Evolutionary conservation across 176 grass and related monocot genomes (phyloP), one percentile per base, ranked within the genome.

Genomic region (Neostapfia colusana): DNA sequence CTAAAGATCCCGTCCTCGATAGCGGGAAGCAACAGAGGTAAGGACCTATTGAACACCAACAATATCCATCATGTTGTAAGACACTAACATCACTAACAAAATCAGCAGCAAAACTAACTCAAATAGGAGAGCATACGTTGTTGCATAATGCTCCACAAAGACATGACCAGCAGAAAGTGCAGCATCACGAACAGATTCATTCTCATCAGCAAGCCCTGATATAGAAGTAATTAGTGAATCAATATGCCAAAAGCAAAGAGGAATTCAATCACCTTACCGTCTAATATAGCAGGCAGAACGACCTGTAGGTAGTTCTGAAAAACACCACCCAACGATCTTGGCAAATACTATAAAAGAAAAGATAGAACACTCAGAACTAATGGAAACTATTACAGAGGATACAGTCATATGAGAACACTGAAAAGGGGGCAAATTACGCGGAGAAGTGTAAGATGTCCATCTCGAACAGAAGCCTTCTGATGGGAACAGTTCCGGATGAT

Each of bases 111-210:
- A 77, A 77, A 75, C 10, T 46, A 64, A 70, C 66, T 67, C 56
- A 73, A 40, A 76, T 6, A 56, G 1, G 42, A 39, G 68, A 55
- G 73, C 84, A 48, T 74, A 97, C 89, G 91, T 84, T 76, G 87
- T 90, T 70, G 95, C 95, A 84, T 98, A 98, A 86, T 98, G 92
- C 73, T 98, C 91, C 78, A 98, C 95, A 84, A 98, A 92, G 46
- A 98, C 89, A 84, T 94, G 95, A 69, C 95, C 95, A 69, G 95
- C 95, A 88, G 89, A 90, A 67, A 98, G 91, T 49, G 95, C 95
- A 44, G 95, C 89, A 82, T 98, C 91, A 62, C 91, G 91, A 64
- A 98, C 95, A 92, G 89, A 93, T 81, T 98, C 95, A 70, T 98
- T 94, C 78, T 98, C 95, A 78, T 98, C 95, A 79, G 91, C 91